Base-by-base conservation (phyloP, 1,139 yeast genomes). In the Pichia kudriavzevii region DNA sequence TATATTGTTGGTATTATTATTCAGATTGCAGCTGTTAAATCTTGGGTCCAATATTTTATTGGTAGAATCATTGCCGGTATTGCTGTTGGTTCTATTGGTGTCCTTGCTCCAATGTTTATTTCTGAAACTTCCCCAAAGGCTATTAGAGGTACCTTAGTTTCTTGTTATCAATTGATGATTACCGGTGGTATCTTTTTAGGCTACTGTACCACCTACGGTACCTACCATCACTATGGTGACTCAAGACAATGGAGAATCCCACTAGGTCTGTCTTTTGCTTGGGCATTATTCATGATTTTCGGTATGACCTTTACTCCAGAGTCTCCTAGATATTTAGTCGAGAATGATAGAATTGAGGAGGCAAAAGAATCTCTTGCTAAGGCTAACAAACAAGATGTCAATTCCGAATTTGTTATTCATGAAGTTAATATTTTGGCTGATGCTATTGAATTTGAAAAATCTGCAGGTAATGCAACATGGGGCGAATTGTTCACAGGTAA, bases 261-360 rank as follows among this genome's bases (percentile, higher is more conserved):
- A 37, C 61, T 77, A 53, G 82, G 81, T 45, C 46, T 70, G 35
- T 72, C 69, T 50, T 66, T 69, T 47, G 55, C 58, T 16, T 71
- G 73, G 66, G 72, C 75, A 34, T 46, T 66, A 32, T 57, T 67
- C 52, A 37, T 60, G 42, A 45, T 65, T 34, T 47, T 57, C 32
- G 91, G 83, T 55, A 72, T 80, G 74, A 47, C 67, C 32, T 63
- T 77, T 50, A 72, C 79, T 59, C 93, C 93, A 40, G 94, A 82
- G 60, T 76, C 91, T 27, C 88, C 94, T 47, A 72, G 94, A 62
- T 82, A 61, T 60, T 68, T 70, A 56, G 69, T 79, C 42, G 71
- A 75, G 43, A 62, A 56, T 34, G 74, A 67, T 43, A 61, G 61
- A 41, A 59, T 72, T 35, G 81, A 68, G 17, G 72, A 69, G 36